A percentile compares a stretch with the other conserved stretches of the same genome.
These are phyloP conservation scores for Eragrostis tef DNA, from an alignment of 202 grass and related monocot genomes.

Conservation along the genomic window DNA sequence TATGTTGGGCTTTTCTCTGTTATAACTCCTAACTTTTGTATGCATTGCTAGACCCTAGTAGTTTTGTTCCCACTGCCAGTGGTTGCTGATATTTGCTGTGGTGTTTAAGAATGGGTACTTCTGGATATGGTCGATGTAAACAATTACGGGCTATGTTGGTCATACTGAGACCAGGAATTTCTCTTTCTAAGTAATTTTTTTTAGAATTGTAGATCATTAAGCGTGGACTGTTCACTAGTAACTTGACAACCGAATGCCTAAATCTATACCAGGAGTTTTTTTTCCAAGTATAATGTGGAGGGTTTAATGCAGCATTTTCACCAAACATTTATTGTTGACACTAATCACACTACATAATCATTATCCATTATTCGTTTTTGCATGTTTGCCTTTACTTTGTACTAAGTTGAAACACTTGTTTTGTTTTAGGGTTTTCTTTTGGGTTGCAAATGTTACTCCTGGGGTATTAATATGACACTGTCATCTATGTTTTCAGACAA, in stretches of 20 bases:
- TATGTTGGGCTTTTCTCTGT: background rate
- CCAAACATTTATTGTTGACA: background rate
- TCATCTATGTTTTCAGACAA: conserved; percentile 77
- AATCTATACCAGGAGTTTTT: background rate
- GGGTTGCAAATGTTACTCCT: background rate
- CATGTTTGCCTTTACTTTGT: background rate
- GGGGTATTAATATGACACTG: conserved; percentile 36
- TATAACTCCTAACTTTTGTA: background rate
- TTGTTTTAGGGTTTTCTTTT: background rate
- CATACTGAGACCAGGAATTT: background rate
- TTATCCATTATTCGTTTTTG: background rate
- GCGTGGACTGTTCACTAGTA: background rate
- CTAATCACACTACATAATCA: background rate
- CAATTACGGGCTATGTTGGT: background rate
- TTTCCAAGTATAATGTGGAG: background rate
- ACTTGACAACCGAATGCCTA: conserved; percentile 16
- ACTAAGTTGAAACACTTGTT: background rate
- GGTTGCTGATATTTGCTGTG: background rate
- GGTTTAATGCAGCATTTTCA: conserved; percentile 10
- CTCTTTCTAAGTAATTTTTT: conserved; percentile 5
- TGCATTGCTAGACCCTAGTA: background rate
- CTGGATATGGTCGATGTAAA: background rate
- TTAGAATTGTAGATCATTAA: background rate
- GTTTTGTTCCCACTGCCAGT: background rate
- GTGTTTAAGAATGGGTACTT: background rate